Evolutionary conservation across 768 basidiomycete species (phyloP).

Genomic region (Trichaptum fuscoviolaceum): DNA sequence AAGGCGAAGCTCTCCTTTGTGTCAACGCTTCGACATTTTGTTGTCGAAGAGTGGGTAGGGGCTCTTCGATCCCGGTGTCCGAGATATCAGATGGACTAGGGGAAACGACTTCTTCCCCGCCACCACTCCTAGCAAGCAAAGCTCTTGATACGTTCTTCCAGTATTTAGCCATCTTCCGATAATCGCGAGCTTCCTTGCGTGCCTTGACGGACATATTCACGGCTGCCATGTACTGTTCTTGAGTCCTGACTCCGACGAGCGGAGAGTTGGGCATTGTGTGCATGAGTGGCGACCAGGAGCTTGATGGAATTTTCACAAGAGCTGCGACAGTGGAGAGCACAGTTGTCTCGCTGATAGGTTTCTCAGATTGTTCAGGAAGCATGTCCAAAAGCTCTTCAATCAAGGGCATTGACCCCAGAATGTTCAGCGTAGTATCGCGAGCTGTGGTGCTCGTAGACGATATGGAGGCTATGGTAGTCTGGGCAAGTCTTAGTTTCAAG

Average conservation of each 20-base stretch:
- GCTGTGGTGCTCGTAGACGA: neutral
- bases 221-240: constrained; percentile 41
- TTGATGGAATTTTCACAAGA: neutral
- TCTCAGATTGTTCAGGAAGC: neutral
- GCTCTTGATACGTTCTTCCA: constrained; percentile 30
- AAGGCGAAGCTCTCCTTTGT: neutral
- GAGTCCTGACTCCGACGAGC: constrained; percentile 29
- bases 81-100: constrained; percentile 28
- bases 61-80: constrained; percentile 17
- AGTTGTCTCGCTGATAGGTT: neutral
- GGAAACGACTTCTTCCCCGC: constrained; percentile 18
- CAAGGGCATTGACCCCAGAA: neutral
- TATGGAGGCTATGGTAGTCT: neutral
- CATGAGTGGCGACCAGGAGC: neutral
- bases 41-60: constrained; percentile 22
- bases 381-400: neutral
- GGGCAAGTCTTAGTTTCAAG: neutral
- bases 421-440: neutral
- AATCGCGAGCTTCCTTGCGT: constrained; percentile 38
- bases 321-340: neutral
- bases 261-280: constrained; percentile 32
- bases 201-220: constrained; percentile 39
- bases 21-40: constrained; percentile 34
- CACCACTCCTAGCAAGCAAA: constrained; percentile 29
- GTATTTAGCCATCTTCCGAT: constrained; percentile 39